phyloP scores from a whole-genome alignment of 2,329 filamentous ascomycete genomes.

The Fusarium sp. region DNA sequence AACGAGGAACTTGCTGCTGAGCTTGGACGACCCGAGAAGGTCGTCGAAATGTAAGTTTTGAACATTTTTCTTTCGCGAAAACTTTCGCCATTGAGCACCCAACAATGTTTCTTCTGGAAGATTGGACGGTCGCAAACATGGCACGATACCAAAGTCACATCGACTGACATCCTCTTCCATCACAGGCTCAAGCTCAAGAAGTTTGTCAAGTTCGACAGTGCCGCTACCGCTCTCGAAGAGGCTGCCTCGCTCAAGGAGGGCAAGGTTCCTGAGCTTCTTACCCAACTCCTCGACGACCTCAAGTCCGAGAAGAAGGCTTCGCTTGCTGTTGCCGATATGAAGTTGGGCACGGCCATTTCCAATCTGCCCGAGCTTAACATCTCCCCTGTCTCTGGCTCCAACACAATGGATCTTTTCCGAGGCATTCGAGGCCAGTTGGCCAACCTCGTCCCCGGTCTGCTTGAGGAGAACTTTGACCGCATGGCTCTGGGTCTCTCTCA shows the following conservation, averaged over 20 bases:
- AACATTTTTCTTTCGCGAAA: conserved; percentile 21
- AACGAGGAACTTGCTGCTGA: conserved; percentile 82
- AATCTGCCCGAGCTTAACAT: conserved; percentile 91
- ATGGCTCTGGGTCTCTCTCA: conserved; percentile 98
- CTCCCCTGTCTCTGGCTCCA: conserved; percentile 75
- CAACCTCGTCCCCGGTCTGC: conserved; percentile 89
- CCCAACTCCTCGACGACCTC: conserved; percentile 84
- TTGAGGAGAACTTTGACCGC: conserved; percentile 86
- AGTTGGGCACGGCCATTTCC: conserved; percentile 90
- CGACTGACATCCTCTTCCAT: conserved; percentile 14
- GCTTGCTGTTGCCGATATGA: conserved; percentile 91
- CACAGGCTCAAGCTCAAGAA: conserved; percentile 91
- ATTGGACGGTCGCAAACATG: conserved; percentile 20
- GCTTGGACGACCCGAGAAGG: conserved; percentile 82
- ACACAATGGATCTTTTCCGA: conserved; percentile 85
- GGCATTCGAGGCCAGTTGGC: conserved; percentile 92
- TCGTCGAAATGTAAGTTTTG: conserved; percentile 81
- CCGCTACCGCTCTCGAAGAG: conserved; percentile 89
- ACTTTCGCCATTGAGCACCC: neutral
- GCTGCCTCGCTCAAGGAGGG: conserved; percentile 89
- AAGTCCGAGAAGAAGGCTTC: conserved; percentile 99
- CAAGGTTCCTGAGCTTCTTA: conserved; percentile 91
- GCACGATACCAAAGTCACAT: neutral
- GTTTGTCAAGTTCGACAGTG: conserved; percentile 97
- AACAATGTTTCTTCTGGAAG: conserved; percentile 15